Evolutionary conservation across 768 basidiomycete genomes (phyloP).

Genomic region (Sarcodon aspratus): DNA sequence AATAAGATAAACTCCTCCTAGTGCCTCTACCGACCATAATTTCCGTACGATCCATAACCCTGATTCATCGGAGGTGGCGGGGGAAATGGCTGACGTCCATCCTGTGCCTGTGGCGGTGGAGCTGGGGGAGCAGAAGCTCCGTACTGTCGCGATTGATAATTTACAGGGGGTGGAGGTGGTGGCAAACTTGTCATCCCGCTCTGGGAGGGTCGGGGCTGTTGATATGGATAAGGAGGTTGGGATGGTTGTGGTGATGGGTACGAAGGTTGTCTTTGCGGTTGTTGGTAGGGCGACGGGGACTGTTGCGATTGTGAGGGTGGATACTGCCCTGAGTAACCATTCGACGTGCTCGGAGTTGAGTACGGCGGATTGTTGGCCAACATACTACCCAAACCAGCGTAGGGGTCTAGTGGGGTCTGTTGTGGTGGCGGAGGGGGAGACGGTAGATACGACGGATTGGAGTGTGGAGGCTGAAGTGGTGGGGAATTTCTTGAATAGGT

Average conservation of each 20-base stretch:
- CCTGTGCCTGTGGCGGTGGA: neutral
- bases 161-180: neutral
- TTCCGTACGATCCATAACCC: neutral
- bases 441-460: conserved; percentile 3
- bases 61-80: neutral
- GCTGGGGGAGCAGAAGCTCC: neutral
- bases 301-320: neutral
- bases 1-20: no score
- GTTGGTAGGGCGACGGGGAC: neutral
- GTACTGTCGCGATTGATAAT: neutral
- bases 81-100: neutral
- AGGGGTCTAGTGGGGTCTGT: neutral
- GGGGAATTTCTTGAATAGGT: conserved; percentile 8
- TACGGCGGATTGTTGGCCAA: neutral
- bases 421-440: conserved; percentile 6
- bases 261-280: neutral
- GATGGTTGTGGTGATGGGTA: neutral
- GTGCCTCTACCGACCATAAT: neutral
- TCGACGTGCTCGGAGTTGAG: neutral
- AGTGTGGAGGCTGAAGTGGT: conserved; percentile 4
- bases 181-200: neutral
- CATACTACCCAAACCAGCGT: neutral
- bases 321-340: neutral
- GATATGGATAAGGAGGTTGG: neutral
- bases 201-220: neutral